A percentile compares a stretch with the other conserved stretches of the same genome.
These are phyloP conservation scores for Amphibolis antarctica DNA, from an alignment of 106 monocot species.

Conservation along the genomic window DNA sequence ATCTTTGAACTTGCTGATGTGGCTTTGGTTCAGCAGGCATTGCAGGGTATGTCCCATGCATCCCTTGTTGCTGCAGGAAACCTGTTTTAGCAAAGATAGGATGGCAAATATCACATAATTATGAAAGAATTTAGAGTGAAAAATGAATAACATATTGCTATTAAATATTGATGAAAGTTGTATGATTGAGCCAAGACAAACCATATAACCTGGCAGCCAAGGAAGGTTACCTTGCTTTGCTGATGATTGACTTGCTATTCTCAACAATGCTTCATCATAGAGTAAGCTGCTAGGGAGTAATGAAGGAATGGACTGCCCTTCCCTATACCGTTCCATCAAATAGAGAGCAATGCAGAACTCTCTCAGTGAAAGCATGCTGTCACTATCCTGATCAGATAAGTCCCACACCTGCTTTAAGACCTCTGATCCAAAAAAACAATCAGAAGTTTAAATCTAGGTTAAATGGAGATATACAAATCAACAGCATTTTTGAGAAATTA, in stretches of 20 bases:
- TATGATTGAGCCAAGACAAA: constrained; percentile 29
- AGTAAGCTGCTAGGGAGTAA: constrained; percentile 56
- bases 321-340: constrained; percentile 81
- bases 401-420: constrained; percentile 98
- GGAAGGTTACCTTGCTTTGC: constrained; percentile 30
- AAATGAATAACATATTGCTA: neutral
- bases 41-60: constrained; percentile 28
- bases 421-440: constrained; percentile 31
- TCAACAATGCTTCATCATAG: constrained; percentile 70
- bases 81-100: constrained; percentile 16
- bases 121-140: constrained; percentile 5
- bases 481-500: no score
- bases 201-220: constrained; percentile 56
- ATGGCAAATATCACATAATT: neutral
- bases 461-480: no score
- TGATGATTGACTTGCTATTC: constrained; percentile 49
- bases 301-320: constrained; percentile 74
- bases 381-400: constrained; percentile 94
- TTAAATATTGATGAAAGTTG: neutral
- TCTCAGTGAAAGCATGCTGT: constrained; percentile 89
- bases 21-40: constrained; percentile 37
- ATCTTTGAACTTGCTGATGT: constrained; percentile 31
- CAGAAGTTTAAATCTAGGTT: no score
- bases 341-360: constrained; percentile 91
- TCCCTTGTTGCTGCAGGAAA: constrained; percentile 41